Evolutionary conservation across 208 protist species (phyloP), one percentile per base, ranked within the genome.

Genomic region (Leishmania amazonensis): DNA sequence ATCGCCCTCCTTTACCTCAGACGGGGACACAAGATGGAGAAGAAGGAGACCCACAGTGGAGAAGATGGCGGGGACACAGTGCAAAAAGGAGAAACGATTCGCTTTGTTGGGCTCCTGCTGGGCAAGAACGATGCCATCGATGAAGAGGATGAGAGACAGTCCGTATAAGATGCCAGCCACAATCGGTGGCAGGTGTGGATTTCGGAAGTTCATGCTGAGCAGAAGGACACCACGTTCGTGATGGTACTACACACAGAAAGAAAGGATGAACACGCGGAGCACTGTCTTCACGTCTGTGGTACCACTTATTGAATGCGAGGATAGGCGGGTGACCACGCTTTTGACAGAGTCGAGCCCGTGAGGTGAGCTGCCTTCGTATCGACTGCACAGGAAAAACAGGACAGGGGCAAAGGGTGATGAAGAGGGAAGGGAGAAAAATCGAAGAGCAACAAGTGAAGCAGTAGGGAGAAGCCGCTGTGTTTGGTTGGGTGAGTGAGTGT

Each of bases 51-150:
- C 95, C 7, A 94, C 73, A 5, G 89, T 85, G 11, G 95, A 92
- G 74, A 96, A 92, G 60, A 98, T 80, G n/a, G 83, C 87, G 1
- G 91, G 93, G 57, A 95, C 81, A 76, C 83, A 85, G 81, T 93
- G 87, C 31, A 78, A 53, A 72, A 94, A 92, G 35, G 89, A 92
- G 53, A 89, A 87, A 51, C 79, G 88, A 79, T 96, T 72, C 1
- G 45, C 80, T 49, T 49, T 67, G 45, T 83, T 42, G 11, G 57
- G 28, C 80, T 97, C 91, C 71, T 83, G 38, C 58, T 94, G 79
- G 3, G 88, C 87, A 8, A 88, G 47, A 60, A 95, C 74, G 35
- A 95, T 83, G 28, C 87, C 88, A 68, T 96, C 91, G 6, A 96
- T 64, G 21, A 96, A 81, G 19, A 94, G 19, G 17, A 95, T 76